Evolutionary conservation across 148 eudicot genomes (phyloP), one percentile per base, ranked within the genome.

Genomic region (Diospyros kaki): DNA sequence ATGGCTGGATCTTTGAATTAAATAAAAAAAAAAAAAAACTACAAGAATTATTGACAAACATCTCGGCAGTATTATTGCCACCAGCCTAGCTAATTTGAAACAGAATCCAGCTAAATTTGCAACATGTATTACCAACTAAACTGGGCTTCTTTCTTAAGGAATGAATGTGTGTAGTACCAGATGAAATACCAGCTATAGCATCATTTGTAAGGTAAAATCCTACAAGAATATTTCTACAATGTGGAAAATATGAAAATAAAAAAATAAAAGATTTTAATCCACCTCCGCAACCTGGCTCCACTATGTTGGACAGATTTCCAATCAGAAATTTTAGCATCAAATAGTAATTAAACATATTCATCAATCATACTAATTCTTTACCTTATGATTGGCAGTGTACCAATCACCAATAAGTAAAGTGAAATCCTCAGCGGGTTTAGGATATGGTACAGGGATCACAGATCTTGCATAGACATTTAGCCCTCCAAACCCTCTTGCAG

Each of bases 401-500:
- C 98, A 93, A 77, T 93, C 98, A 70, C 96, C 94, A 72, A 87
- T 72, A 64, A 93, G 98, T 78, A 93, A 75, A 76, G 85, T 83
- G 78, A 86, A 91, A 74, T 89, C 98, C 71, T 92, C 97, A 77
- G 83, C 88, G 59, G 97, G 97, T 42, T 68, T 59, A 8, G 94
- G 78, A 74, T 91, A 93, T 9, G 98, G 98, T 61, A 93, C 83
- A 1, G 93, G 82, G 74, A 93, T 93, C 14, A 89, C 82, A 14
- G 92, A 87, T 82, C 98, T 86, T 15, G 90, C 80, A 58, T 85
- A 87, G 62, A 91, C 89, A 78, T 93, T 93, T 61, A 93, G 82
- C 9, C 90, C 91, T 46, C 98, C 98, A 65, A 89, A 93, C 7
- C 97, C 98, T 72, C 98, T 97, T 73, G 89, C 87, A 75, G 97